Evolutionary conservation across 129 eudicot species (phyloP).

Genomic region (Flaveria robusta): DNA sequence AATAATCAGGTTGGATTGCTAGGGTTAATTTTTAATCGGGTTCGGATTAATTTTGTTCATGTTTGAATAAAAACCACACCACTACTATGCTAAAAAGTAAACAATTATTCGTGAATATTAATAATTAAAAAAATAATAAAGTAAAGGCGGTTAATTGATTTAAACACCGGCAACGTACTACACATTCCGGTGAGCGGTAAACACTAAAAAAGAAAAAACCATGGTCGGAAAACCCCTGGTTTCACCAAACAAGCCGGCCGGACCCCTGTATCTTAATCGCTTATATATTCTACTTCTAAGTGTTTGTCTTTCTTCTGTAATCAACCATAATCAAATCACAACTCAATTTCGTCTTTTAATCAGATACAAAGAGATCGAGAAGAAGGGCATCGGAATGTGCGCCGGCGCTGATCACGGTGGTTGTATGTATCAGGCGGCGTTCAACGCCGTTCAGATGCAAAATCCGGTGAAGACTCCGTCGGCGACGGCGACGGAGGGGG

Average conservation of each 20-base stretch:
- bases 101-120: background rate
- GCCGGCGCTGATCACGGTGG: conserved; percentile 21
- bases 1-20: too few species aligned
- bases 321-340: background rate
- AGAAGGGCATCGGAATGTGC: conserved; percentile 12
- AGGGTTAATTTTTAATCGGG: too few species aligned
- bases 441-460: conserved; percentile 13
- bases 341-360: too few species aligned
- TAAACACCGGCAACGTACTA: background rate
- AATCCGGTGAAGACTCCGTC: background rate
- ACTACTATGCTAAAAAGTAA: too few species aligned
- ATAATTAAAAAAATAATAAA: background rate
- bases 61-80: too few species aligned
- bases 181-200: conserved; percentile 19
- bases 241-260: conserved; percentile 12
- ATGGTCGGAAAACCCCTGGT: conserved; percentile 23
- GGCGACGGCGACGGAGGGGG: background rate
- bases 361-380: too few species aligned
- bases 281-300: conserved; percentile 14
- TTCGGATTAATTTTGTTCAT: too few species aligned
- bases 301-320: background rate
- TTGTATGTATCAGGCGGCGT: conserved; percentile 26
- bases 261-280: background rate
- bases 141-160: background rate
- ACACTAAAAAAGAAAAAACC: conserved; percentile 1